Percentiles rank a stretch among this genome's conserved stretches.
phyloP scores from a whole-genome alignment of 805 yeast genomes.

The Wickerhamomyces xylosicus region DNA sequence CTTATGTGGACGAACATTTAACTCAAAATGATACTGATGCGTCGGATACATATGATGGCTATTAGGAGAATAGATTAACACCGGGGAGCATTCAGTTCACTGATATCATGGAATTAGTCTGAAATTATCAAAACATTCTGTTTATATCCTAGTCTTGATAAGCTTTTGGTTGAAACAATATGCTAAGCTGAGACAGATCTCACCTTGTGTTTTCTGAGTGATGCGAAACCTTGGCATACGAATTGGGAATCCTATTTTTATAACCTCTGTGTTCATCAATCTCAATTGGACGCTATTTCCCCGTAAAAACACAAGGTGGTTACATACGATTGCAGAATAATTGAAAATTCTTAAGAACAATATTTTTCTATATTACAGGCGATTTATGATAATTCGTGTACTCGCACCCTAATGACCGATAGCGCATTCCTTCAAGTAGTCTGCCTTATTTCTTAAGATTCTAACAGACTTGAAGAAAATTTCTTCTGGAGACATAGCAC shows the following conservation, averaged over 20 bases:
- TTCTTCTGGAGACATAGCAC: conserved; percentile 96
- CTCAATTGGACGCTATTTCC: too few species aligned
- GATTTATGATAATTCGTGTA: too few species aligned
- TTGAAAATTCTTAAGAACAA: too few species aligned
- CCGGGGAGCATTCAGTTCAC: conserved; percentile 2
- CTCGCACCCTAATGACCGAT: conserved; percentile 44
- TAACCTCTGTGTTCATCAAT: too few species aligned
- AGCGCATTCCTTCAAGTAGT: conserved; percentile 69
- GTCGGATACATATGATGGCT: conserved; percentile 6
- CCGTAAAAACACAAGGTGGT: too few species aligned
- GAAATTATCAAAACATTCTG: neutral
- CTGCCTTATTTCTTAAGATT: conserved; percentile 77
- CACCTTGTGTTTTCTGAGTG: too few species aligned
- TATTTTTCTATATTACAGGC: neutral
- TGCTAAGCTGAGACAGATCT: too few species aligned
- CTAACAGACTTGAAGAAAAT: conserved; percentile 86
- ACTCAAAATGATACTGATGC: conserved; percentile 1
- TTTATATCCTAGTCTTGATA: too few species aligned
- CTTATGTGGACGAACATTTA: neutral
- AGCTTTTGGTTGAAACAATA: too few species aligned
- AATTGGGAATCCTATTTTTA: too few species aligned
- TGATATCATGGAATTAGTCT: conserved; percentile 1
- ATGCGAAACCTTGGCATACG: too few species aligned
- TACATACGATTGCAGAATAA: too few species aligned
- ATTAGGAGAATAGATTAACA: conserved; percentile 7